Evolutionary conservation across 164 flowering plant genomes (phyloP), one percentile per base, ranked within the genome.

Genomic region (Chimonanthus praecox): DNA sequence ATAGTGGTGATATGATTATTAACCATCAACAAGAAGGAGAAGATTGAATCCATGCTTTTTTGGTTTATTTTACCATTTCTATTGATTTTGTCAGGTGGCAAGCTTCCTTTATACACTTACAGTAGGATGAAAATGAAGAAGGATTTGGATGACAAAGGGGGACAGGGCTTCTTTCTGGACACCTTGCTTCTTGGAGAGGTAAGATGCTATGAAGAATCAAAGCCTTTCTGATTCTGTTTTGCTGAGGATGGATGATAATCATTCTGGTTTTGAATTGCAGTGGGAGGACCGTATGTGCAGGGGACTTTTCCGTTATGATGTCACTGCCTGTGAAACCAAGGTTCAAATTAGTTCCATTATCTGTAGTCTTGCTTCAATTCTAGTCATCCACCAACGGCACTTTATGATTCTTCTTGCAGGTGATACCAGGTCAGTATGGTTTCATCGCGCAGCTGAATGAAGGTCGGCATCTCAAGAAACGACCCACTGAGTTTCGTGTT

Each of bases 371-470:
- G 11, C 60, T 33, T 54, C 60, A 54, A 11, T 54, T 4, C 16
- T 11, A 54, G 16, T 54, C 5, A 54, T 54, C 16, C 11, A 54
- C 16, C 16, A 54, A 54, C 60, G 13, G 16, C 9, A 11, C 16
- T 54, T 54, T 54, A 54, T 54, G 60, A 54, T 54, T n/a, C 60
- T 54, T 54, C 60, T 11, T 54, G 60, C n/a, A 54, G 60, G 83
- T 89, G 44, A 88, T 90, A 70, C 87, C 87, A 5, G 93, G 97
- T 16, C 51, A 78, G 4, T 79, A 77, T 75, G 94, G 97, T 49
- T 91, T 93, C 73, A 82, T 93, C 54, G 97, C 95, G 0, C 98
- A 93, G 82, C 85, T 93, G 83, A 93, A 93, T 33, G 92, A 89
- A 73, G 98, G 98, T 2, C 88, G 91, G 61, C 98, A 91, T 80